Base-by-base conservation (phyloP, 805 yeast species). In the Blastobotrys mokoenaii region DNA sequence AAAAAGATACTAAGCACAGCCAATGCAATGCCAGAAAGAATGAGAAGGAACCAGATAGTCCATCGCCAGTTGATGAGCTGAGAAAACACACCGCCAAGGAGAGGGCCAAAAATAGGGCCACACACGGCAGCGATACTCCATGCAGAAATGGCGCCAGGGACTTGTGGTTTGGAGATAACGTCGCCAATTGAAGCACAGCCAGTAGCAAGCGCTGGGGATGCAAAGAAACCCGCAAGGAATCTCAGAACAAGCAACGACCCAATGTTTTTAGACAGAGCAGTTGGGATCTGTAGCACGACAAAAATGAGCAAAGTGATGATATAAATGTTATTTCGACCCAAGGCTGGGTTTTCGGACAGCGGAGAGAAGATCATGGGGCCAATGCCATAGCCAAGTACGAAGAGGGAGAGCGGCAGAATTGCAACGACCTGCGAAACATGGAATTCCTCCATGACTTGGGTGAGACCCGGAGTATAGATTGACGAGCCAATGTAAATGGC, bases 161-260 rank as follows among this genome's bases (percentile, higher is more conserved):
- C 58, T 47, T 66, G 29, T 3, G 14, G 14, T 20, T 8, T 8
- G 3, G 57, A 35, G 10, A 70, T 57, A 36, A 77, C 58, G 57
- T 78, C 83, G 20, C 74, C 73, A 38, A 77, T 58, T 3, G 77
- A 64, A 7, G 80, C 82, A 49, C 88, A 89, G 11, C 87, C 94
- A 53, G 84, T 76, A 3, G 95, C 82, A 60, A 86, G 70, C 0
- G 93, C 88, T 2, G 95, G 94, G 1, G 90, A 80, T 1, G 89
- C 84, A 42, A 83, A 72, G 27, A 81, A 70, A 1, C 95, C 95
- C 18, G 84, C 70, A 57, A 87, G 77, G 60, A 85, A 86, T 55
- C 83, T 64, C 43, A 76, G 56, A 0, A 73, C 66, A 38, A 70
- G 61, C 48, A 78, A 57, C 0, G 74, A 74, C 5, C 73, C 77